phyloP scores from a whole-genome alignment of 306 rosid species.

The Acacia acuminata region DNA sequence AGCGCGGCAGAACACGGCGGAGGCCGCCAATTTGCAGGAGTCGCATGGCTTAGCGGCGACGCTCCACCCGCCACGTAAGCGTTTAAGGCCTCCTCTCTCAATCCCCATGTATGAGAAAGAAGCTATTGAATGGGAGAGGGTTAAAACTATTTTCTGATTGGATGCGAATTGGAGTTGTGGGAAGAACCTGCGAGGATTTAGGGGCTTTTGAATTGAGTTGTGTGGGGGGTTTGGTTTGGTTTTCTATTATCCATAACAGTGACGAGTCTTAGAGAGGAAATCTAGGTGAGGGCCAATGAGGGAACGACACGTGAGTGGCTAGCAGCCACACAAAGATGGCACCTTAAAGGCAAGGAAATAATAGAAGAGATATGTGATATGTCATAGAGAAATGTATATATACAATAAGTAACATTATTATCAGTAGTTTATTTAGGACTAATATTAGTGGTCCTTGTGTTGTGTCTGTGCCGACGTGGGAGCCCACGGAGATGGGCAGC shows the following conservation, averaged over 20 bases:
- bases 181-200: background rate
- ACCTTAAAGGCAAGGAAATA: background rate
- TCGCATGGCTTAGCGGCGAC: conserved; percentile 50
- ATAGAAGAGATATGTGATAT: background rate
- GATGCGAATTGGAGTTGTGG: background rate
- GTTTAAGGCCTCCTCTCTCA: conserved; percentile 22
- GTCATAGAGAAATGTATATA: background rate
- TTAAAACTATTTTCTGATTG: background rate
- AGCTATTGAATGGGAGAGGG: background rate
- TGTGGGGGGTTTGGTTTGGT: background rate
- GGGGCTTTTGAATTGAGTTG: background rate
- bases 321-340: conserved; percentile 31
- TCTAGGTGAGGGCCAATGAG: conserved; percentile 35
- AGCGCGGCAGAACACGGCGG: conserved; percentile 46
- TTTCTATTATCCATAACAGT: conserved; percentile 19
- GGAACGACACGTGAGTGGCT: conserved; percentile 36
- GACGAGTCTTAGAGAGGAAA: conserved; percentile 37
- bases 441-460: conserved; percentile 7
- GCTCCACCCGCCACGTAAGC: conserved; percentile 35
- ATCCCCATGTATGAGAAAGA: conserved; percentile 41
- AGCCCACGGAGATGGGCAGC: background rate
- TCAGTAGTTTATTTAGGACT: conserved; percentile 1
- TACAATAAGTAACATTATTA: background rate
- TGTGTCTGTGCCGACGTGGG: conserved; percentile 51
- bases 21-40: conserved; percentile 46